Evolutionary conservation across 345 rosid species (phyloP), one percentile per base, ranked within the genome.

Genomic region (Salix koriyanagi): DNA sequence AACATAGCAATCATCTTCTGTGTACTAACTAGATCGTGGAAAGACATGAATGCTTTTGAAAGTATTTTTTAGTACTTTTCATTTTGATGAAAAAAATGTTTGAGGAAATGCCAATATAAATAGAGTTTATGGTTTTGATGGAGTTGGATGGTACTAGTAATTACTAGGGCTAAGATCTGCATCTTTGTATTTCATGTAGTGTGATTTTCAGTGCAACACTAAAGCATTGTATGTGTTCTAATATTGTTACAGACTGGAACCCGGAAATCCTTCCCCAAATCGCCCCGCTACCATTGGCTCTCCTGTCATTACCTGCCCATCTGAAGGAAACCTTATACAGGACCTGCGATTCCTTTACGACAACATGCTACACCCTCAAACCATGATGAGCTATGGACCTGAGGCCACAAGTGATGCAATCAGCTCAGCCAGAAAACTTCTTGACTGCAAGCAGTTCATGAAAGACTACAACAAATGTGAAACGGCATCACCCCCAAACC

Each of bases 361-460:
- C 32, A 54, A 75, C 77, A 19, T 89, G 66, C 85, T 91, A 14
- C 83, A 79, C 65, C 91, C 91, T 23, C 81, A 69, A 64, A 81
- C 77, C 58, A 83, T 83, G 87, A 39, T 68, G 67, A n/a, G n/a
- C n/a, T n/a, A n/a, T n/a, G n/a, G n/a, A n/a, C n/a, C n/a, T n/a
- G n/a, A n/a, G n/a, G 28, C 73, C 37, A 79, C 76, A 6, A 75
- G 77, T 50, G 79, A 74, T 70, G 71, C 71, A 8, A 70, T 73
- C 32, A 83, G 75, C 41, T 84, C 90, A 58, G 91, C 90, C 12
- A 80, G 77, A 56, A 91, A 84, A 75, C 85, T 91, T n/a, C 87
- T 91, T 7, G 95, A 91, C 77, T 89, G 95, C 90, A 91, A 91
- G 87, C 91, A 89, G 78, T 91, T 91, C 75, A 60, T 89, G 77